phyloP scores from a whole-genome alignment of 306 rosid genomes.

The Oxytropis ochrocephala region DNA sequence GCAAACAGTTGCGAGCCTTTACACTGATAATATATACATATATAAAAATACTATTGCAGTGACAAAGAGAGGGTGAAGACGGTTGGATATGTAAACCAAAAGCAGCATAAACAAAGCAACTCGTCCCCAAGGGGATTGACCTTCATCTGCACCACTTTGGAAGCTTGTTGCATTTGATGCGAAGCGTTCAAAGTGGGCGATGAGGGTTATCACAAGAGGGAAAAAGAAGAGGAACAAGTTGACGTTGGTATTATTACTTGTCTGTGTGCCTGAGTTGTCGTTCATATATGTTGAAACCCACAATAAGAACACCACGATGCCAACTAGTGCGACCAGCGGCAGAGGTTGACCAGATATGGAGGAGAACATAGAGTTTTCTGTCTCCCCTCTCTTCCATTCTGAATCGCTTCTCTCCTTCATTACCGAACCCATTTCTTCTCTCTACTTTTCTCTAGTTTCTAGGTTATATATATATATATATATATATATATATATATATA shows the following conservation, averaged over 20 bases:
- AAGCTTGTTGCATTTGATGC: background rate
- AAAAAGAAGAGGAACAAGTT: conserved; percentile 22
- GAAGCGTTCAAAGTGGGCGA: conserved; percentile 8
- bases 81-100: conserved; percentile 14
- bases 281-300: conserved; percentile 17
- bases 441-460: background rate
- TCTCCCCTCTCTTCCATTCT: conserved; percentile 38
- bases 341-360: conserved; percentile 41
- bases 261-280: conserved; percentile 7
- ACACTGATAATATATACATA: conserved; percentile 14
- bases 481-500: too few species aligned
- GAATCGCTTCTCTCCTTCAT: conserved; percentile 39
- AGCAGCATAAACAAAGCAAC: conserved; percentile 3
- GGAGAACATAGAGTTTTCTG: conserved; percentile 29
- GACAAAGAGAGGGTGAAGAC: conserved; percentile 20
- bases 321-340: conserved; percentile 42
- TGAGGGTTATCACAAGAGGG: conserved; percentile 7
- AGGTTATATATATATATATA: too few species aligned
- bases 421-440: conserved; percentile 36
- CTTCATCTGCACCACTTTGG: background rate
- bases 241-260: background rate
- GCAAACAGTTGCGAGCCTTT: too few species aligned
- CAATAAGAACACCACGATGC: conserved; percentile 30
- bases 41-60: background rate
- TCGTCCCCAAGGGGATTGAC: conserved; percentile 2